Conservation (phyloP, 2,329 filamentous ascomycete species). For the Torrubiellomyces zombiae region DNA sequence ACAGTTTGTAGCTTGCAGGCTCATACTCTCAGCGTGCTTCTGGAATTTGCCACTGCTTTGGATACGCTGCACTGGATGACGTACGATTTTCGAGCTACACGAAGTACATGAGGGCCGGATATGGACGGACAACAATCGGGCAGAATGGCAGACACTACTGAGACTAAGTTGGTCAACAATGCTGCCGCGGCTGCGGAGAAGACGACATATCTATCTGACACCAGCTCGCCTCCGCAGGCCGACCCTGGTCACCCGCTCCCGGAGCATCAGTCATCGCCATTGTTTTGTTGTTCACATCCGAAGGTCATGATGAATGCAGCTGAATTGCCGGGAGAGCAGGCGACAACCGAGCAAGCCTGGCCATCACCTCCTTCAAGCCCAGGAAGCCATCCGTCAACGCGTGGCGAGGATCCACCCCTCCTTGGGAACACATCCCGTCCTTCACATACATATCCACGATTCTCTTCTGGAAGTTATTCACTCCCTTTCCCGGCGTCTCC, state of each 20-base stretch:
- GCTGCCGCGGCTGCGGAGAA: constrained; percentile 9
- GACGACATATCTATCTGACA: constrained; percentile 9
- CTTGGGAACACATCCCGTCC: no score
- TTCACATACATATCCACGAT: no score
- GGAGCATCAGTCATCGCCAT: constrained; percentile 4
- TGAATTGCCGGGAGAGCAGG: constrained; percentile 3
- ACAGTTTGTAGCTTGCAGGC: no score
- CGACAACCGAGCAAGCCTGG: constrained; percentile 12
- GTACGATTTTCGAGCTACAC: no score
- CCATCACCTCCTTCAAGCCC: constrained; percentile 17
- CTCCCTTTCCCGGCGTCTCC: no score
- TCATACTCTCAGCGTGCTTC: no score
- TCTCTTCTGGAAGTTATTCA: no score
- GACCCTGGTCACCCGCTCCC: constrained; percentile 3
- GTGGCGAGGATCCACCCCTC: no score
- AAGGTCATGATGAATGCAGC: constrained; percentile 4
- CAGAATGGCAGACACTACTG: constrained; percentile 11
- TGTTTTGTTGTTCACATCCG: constrained; percentile 5
- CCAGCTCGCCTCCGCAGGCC: constrained; percentile 7
- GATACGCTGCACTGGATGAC: no score
- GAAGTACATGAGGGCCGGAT: constrained; percentile 9
- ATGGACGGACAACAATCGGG: constrained; percentile 14
- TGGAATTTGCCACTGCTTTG: no score
- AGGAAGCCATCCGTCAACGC: no score
- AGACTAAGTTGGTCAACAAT: constrained; percentile 10